Conservation (phyloP, 345 rosid species). For the Euclidium syriacum region DNA sequence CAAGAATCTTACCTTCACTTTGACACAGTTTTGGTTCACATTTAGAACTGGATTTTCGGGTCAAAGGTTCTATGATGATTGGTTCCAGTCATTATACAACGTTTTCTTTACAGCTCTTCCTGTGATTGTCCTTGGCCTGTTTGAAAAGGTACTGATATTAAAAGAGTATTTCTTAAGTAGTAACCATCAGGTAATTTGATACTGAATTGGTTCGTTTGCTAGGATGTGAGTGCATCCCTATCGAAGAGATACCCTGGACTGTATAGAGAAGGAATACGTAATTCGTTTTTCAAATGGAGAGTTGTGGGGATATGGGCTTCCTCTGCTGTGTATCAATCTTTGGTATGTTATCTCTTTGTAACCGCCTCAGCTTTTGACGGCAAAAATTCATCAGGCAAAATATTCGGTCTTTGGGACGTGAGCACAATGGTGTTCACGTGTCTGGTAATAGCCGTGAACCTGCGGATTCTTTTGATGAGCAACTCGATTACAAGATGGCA, state of each 20-base stretch:
- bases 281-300: conserved; percentile 85
- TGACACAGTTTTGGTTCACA: conserved; percentile 99
- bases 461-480: conserved; percentile 94
- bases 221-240: conserved; percentile 95
- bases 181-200: background rate
- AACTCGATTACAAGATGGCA: conserved; percentile 94
- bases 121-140: conserved; percentile 83
- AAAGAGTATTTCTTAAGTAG: background rate
- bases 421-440: conserved; percentile 96
- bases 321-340: conserved; percentile 84
- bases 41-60: conserved; percentile 96
- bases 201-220: conserved; percentile 18
- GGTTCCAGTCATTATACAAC: conserved; percentile 95
- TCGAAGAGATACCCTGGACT: conserved; percentile 93
- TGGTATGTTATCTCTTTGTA: conserved; percentile 64
- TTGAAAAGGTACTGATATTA: conserved; percentile 65
- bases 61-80: conserved; percentile 97
- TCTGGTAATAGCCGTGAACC: conserved; percentile 80
- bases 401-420: conserved; percentile 91
- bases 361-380: conserved; percentile 51
- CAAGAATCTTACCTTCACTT: conserved; percentile 93
- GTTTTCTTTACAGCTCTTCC: conserved; percentile 92
- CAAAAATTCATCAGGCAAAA: conserved; percentile 68
- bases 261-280: conserved; percentile 80
- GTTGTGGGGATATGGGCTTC: conserved; percentile 83